Conservation (phyloP, 1,284 basidiomycete species). For the Somion occarium region DNA sequence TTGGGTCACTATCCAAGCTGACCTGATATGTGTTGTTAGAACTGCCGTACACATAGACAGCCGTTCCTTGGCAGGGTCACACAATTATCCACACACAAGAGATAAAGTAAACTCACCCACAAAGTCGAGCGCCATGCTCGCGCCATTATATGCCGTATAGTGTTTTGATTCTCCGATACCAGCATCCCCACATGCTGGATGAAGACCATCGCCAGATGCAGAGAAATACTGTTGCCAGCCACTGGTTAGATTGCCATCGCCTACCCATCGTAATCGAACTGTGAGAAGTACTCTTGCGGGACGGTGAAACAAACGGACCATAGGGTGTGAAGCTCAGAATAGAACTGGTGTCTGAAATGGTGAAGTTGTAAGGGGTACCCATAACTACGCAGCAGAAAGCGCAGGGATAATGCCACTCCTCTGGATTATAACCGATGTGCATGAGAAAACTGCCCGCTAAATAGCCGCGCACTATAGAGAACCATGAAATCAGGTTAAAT, state of each 20-base stretch:
- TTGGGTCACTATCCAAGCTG: constrained; percentile 22
- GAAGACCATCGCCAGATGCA: neutral
- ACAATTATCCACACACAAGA: no score
- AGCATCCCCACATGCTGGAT: neutral
- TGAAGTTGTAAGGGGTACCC: neutral
- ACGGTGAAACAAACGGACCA: neutral
- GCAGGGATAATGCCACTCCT: no score
- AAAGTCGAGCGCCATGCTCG: neutral
- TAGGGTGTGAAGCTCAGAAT: constrained; percentile 5
- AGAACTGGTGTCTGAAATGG: neutral
- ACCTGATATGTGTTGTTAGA: constrained; percentile 26
- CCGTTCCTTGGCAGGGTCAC: no score
- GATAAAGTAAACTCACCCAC: neutral
- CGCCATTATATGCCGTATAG: neutral
- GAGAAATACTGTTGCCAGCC: neutral
- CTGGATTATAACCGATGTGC: no score
- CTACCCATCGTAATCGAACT: no score
- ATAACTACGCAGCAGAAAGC: no score
- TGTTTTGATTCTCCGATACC: neutral
- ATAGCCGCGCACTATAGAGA: no score
- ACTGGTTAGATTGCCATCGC: neutral
- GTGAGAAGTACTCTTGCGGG: no score
- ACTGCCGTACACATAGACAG: constrained; percentile 24
- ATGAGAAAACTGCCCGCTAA: no score
- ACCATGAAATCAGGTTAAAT: no score